Base-by-base conservation (phyloP, 2,329 filamentous ascomycete genomes). In the Pseudocercospora pini-densiflorae region DNA sequence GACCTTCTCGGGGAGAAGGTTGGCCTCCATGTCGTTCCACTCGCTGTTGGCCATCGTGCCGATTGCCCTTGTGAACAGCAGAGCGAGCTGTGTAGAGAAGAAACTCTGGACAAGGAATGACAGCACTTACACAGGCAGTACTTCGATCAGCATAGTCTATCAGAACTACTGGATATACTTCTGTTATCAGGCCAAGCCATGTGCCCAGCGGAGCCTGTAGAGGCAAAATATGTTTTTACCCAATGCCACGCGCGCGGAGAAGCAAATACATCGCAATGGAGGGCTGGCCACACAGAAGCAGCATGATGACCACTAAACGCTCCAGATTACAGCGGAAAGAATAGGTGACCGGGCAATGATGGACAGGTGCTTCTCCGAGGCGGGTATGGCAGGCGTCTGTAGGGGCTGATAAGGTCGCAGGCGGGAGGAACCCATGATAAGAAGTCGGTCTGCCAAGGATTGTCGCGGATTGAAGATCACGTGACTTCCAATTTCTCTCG, bases 11-110 rank as follows among this genome's bases (percentile, higher is more conserved):
- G 81, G 81, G 16, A 83, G 73, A 60, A 77, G 75, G 45, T 82
- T 83, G 49, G 81, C 81, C 73, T 83, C 81, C 0, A 78, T 66
- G 69, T 82, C 81, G 54, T 83, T 83, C 79, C 78, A 81, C 66
- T 81, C 78, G 70, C 76, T 77, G 72, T 82, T 83, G 60, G 79
- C 81, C 72, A 82, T 78, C 19, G 61, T 73, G 69, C 33, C 62
- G 43, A 53, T 45, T 45, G 55, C 58, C 33, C 53, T 21, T 29
- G 21, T 33, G 51, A 21, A 29, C 10, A 43, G 31, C 33, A 45
- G 33, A 9, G 12, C 57, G n/a, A 45, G 57, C 57, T 27, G 57
- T 33, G 10, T 21, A 23, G 31, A 45, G 23, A 24, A 27, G 21
- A 40, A 31, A 14, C 19, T 31, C 12, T 16, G 31, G 29, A 62